Conservation (phyloP, 805 yeast species). For the Candida ficus region DNA sequence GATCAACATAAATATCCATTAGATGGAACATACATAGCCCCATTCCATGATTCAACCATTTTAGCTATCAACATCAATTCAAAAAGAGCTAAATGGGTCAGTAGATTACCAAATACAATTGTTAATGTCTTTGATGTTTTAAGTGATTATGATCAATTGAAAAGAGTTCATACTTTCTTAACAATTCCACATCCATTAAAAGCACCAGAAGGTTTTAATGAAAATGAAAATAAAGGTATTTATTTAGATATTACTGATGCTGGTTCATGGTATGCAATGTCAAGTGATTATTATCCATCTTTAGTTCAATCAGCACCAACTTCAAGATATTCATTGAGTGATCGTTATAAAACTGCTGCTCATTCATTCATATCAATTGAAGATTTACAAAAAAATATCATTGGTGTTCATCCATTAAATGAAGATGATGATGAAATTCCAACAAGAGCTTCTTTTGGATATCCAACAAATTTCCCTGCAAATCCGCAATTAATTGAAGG, state of each 20-base stretch:
- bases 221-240: slow-evolving; percentile 39
- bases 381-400: slow-evolving; percentile 27
- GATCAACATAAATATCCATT: slow-evolving; percentile 48
- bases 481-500: slow-evolving; percentile 8
- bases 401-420: slow-evolving; percentile 43
- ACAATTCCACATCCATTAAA: slow-evolving; percentile 65
- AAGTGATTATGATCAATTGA: slow-evolving; percentile 18
- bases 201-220: slow-evolving; percentile 21
- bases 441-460: slow-evolving; percentile 14
- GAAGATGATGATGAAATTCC: slow-evolving; percentile 8
- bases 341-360: slow-evolving; percentile 38
- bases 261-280: slow-evolving; percentile 84
- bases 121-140: slow-evolving; percentile 77
- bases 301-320: slow-evolving; percentile 75
- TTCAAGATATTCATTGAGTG: slow-evolving; percentile 48
- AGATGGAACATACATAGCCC: slow-evolving; percentile 77
- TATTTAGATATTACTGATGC: slow-evolving; percentile 59
- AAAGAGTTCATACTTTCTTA: slow-evolving; percentile 31
- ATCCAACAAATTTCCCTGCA: slow-evolving; percentile 13
- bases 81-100: slow-evolving; percentile 78
- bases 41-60: slow-evolving; percentile 75
- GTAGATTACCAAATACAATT: slow-evolving; percentile 64
- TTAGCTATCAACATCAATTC: slow-evolving; percentile 66
- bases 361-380: slow-evolving; percentile 30
- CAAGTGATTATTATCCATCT: slow-evolving; percentile 72